phyloP scores from a whole-genome alignment of 2,329 filamentous ascomycete species.

The Colletotrichum ledebouriae region DNA sequence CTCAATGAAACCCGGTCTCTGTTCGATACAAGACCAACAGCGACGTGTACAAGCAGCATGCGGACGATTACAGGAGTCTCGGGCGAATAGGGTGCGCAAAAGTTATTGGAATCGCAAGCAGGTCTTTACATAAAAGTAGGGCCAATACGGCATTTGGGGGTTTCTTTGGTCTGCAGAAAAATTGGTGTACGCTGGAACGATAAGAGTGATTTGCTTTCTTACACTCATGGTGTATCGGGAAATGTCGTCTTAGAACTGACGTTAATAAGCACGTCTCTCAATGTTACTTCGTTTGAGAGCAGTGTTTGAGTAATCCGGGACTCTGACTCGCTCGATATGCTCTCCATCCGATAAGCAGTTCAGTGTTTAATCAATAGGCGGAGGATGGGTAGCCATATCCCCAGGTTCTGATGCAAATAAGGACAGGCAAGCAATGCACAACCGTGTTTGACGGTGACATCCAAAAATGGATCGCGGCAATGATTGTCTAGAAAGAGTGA shows the following conservation, averaged over 20 bases:
- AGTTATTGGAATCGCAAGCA: slow-evolving; percentile 23
- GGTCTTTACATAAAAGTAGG: slow-evolving; percentile 23
- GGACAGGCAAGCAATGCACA: slow-evolving; percentile 11
- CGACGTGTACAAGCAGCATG: slow-evolving; percentile 38
- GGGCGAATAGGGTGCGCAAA: slow-evolving; percentile 36
- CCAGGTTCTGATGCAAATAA: slow-evolving; percentile 20
- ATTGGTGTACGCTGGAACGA: slow-evolving; percentile 22
- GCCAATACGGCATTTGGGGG: slow-evolving; percentile 6
- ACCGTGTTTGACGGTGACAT: not conserved
- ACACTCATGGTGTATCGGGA: slow-evolving; percentile 7
- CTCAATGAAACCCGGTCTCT: not conserved
- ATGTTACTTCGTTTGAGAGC: not conserved
- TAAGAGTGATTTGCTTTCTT: not conserved
- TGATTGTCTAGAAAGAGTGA: not conserved
- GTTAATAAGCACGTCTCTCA: slow-evolving; percentile 4
- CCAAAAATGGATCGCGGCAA: slow-evolving; percentile 14
- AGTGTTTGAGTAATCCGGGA: slow-evolving; percentile 12
- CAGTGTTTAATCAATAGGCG: slow-evolving; percentile 9
- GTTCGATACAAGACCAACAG: slow-evolving; percentile 13
- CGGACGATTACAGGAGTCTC: slow-evolving; percentile 31
- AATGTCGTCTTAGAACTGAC: slow-evolving; percentile 16
- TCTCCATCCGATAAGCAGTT: not conserved
- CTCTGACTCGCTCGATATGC: slow-evolving; percentile 13
- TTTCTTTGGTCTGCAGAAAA: slow-evolving; percentile 15
- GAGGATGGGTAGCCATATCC: slow-evolving; percentile 14